Evolutionary conservation across 1,284 basidiomycete species (phyloP).

Genomic region (Ceratobasidium sp.): DNA sequence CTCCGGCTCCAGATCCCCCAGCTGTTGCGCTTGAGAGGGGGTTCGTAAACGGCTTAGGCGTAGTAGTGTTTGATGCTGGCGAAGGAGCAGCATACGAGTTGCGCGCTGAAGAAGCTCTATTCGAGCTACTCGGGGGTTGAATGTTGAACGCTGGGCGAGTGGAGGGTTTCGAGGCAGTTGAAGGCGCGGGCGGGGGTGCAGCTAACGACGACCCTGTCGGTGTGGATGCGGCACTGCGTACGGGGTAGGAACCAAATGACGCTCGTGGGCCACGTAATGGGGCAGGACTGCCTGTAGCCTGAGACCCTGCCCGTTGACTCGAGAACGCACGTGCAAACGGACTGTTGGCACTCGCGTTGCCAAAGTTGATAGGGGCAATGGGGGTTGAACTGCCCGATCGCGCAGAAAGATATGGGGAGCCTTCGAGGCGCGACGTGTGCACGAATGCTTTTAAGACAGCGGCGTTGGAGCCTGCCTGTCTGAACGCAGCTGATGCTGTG

Average conservation of each 20-base stretch:
- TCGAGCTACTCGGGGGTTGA: not conserved
- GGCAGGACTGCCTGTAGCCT: slow-evolving; percentile 28
- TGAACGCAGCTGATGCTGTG: slow-evolving; percentile 46
- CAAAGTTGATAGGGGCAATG: slow-evolving; percentile 16
- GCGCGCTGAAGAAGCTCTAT: not conserved
- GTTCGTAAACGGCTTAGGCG: slow-evolving; percentile 32
- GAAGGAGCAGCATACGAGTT: not conserved
- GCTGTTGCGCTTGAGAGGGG: slow-evolving; percentile 26
- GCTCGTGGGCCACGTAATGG: slow-evolving; percentile 25
- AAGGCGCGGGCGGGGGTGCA: not conserved
- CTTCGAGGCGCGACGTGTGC: slow-evolving; percentile 43
- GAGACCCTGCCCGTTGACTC: slow-evolving; percentile 8
- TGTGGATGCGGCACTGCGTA: slow-evolving; percentile 25
- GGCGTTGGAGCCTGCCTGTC: slow-evolving; percentile 42
- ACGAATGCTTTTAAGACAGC: slow-evolving; percentile 46
- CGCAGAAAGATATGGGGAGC: slow-evolving; percentile 40
- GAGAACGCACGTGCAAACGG: slow-evolving; percentile 26
- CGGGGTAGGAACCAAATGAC: slow-evolving; percentile 33
- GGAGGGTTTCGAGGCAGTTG: slow-evolving; percentile 10
- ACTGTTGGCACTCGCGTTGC: not conserved
- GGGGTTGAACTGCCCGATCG: slow-evolving; percentile 36
- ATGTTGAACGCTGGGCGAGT: slow-evolving; percentile 35
- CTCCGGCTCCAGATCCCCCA: not conserved
- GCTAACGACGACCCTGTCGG: slow-evolving; percentile 13
- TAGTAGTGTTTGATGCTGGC: not conserved